Evolutionary conservation across 345 rosid species (phyloP), one percentile per base, ranked within the genome.

Genomic region (Bruguiera gymnorhiza): DNA sequence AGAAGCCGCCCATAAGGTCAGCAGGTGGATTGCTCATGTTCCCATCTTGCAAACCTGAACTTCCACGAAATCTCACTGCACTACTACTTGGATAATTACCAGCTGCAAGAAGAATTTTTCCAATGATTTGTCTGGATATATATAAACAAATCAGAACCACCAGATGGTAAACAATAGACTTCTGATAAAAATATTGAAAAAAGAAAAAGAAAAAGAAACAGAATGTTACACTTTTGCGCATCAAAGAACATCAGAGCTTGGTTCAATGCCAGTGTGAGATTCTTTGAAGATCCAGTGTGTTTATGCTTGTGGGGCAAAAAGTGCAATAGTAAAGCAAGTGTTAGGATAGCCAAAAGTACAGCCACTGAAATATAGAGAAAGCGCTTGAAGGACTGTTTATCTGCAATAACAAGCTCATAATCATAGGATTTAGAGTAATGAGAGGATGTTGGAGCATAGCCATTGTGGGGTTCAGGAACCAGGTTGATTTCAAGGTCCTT

Each of bases 31-130:
- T 66, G 57, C 72, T 80, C 18, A 65, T 30, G 23, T 72, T 76
- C 61, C 93, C 93, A 43, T 88, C 93, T 10, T 76, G 67, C 83
- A 81, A 54, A 46, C 88, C 86, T n/a, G 90, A 88, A 75, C 63
- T 67, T 60, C 87, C 90, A 64, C 87, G 74, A 67, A 84, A 88
- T 48, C 54, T 88, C 51, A 88, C 77, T 0, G 81, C 82, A 77
- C 82, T 86, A 43, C 58, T 73, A 56, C 29, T 75, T 1, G 86
- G 86, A 67, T 80, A 86, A 73, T 54, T 67, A 60, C 93, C 87
- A 50, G 88, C 90, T 86, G 81, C 72, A 81, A 27, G 70, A 74
- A 59, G 2, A 65, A 37, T 13, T 24, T 57, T 26, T 36, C 50
- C 13, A 58, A 21, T 6, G 63, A 60, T 19, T 6, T 26, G 34